Evolutionary conservation across 1,284 basidiomycete species (phyloP), one percentile per base, ranked within the genome.

Genomic region (Laetiporus sulphureus): DNA sequence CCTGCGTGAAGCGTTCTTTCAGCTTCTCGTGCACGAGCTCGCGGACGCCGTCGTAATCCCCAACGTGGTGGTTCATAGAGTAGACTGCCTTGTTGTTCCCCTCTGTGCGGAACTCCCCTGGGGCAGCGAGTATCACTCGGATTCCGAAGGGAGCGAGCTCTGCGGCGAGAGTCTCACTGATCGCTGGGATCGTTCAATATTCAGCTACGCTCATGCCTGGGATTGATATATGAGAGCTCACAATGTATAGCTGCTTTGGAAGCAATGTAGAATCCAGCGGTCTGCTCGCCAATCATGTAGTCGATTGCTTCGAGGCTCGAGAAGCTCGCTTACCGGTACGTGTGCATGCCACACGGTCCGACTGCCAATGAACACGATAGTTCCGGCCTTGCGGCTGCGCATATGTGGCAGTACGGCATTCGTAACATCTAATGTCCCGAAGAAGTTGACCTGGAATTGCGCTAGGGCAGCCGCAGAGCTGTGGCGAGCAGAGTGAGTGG

Each of bases 21-120:
- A 42, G 49, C 32, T 64, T 65, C 20, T 51, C 44, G 2, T 48
- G 41, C 18, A 55, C 56, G 2, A 36, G 40, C 8, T 55, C 49
- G 13, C 72, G 67, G 20, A 66, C 22, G 1, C 48, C 46, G 30
- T 71, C 68, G 45, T 75, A 72, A 13, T 61, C 69, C 4, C 32
- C 13, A 20, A 50, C 39, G 5, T 30, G 30, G 18, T 38, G 24
- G 12, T 30, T 16, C 2, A 38, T 31, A 12, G 35, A 21, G 21
- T 43, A 31, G n/a, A 42, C n/a, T 11, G 41, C 37, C 12, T 29
- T 20, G 35, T 42, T 30, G 24, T 48, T 44, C 19, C 41, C 38
- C 36, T 54, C 52, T 7, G 56, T 59, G 29, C 55, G 56, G 22
- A 56, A 43, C 7, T 38, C 44, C 4, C 56, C 57, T 3, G 57